Conservation (phyloP, 345 rosid genomes). For the Bruguiera sexangula region DNA sequence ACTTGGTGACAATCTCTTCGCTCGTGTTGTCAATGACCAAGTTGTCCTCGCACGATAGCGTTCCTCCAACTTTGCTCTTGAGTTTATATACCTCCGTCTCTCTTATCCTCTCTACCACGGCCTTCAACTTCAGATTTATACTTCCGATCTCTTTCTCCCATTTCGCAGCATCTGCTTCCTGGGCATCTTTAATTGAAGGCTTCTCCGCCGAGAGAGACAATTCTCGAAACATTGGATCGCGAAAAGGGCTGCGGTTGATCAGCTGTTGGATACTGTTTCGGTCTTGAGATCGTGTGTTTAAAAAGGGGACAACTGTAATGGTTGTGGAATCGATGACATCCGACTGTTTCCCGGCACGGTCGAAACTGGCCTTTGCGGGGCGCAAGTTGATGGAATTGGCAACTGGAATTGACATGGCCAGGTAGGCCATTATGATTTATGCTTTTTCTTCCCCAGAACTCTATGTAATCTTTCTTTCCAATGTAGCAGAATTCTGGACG, state of each 20-base stretch:
- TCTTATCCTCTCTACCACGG: constrained; percentile 15
- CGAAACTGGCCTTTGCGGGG: too few relatives aligned
- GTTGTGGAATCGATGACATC: too few relatives aligned
- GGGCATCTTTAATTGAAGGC: background rate
- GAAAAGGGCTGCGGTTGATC: background rate
- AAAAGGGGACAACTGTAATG: too few relatives aligned
- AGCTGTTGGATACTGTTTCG: background rate
- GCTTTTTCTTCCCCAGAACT: too few relatives aligned
- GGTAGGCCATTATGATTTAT: too few relatives aligned
- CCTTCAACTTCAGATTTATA: constrained; percentile 1
- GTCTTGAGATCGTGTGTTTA: background rate
- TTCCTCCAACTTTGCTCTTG: background rate
- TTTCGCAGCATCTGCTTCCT: background rate
- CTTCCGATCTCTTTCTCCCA: background rate
- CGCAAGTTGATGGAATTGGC: too few relatives aligned
- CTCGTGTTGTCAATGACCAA: constrained; percentile 13
- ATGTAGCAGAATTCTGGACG: too few relatives aligned
- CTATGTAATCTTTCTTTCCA: too few relatives aligned
- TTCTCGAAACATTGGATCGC: background rate
- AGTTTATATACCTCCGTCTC: constrained; percentile 14
- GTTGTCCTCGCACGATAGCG: background rate
- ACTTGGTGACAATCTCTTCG: constrained; percentile 10
- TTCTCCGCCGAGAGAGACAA: background rate
- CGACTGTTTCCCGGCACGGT: too few relatives aligned
- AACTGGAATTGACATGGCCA: too few relatives aligned